Conservation (phyloP, 2,329 filamentous ascomycete genomes). For the Plectosphaerella sp. region DNA sequence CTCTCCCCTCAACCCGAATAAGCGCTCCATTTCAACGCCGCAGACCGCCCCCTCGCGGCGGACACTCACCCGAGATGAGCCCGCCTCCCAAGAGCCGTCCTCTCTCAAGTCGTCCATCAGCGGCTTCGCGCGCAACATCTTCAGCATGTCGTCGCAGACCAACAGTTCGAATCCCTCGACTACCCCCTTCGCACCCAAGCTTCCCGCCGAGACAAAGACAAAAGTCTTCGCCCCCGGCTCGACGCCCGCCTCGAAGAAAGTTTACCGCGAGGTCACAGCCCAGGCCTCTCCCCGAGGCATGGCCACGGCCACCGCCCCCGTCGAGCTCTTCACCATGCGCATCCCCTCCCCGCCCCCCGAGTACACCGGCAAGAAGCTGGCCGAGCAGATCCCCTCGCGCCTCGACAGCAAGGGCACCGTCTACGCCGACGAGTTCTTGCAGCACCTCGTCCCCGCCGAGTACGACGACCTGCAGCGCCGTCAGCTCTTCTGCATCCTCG, state of each 20-base stretch:
- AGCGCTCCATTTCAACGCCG: conserved; percentile 30
- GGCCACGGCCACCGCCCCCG: conserved; percentile 41
- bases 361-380: conserved; percentile 49
- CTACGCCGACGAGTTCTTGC: conserved; percentile 56
- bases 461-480: conserved; percentile 56
- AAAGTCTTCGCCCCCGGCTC: conserved; percentile 41
- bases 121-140: conserved; percentile 31
- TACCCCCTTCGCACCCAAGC: conserved; percentile 38
- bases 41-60: conserved; percentile 31
- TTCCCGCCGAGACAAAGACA: conserved; percentile 39
- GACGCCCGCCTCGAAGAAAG: conserved; percentile 37
- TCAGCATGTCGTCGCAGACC: conserved; percentile 31
- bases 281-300: conserved; percentile 46
- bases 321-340: conserved; percentile 53
- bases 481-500: conserved; percentile 60
- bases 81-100: conserved; percentile 24
- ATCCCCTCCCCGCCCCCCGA: conserved; percentile 53
- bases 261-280: conserved; percentile 39
- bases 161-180: conserved; percentile 20
- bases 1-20: conserved; percentile 28
- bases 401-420: conserved; percentile 48
- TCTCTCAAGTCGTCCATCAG: conserved; percentile 22
- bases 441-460: conserved; percentile 51
- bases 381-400: conserved; percentile 49
- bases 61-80: conserved; percentile 29